Evolutionary conservation across 2,329 filamentous ascomycete species (phyloP).

Genomic region (Fusarium sp.): DNA sequence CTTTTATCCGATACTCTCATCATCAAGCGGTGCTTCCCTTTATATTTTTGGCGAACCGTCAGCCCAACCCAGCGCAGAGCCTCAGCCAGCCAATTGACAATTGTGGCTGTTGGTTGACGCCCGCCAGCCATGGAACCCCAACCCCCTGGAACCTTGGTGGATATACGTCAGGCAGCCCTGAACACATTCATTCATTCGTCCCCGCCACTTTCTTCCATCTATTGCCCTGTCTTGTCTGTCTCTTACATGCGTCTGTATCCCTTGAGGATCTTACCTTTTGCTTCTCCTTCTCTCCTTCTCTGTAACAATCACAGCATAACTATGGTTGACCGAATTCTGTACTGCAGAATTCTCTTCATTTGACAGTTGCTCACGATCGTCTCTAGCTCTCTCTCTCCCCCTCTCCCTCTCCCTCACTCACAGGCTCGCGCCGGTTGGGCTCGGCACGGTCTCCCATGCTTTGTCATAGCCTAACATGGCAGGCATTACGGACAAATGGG

Average conservation of each 20-base stretch:
- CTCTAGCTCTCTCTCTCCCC: neutral
- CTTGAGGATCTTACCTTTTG: neutral
- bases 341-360: neutral
- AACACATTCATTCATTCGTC: neutral
- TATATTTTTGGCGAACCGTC: neutral
- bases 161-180: neutral
- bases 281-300: neutral
- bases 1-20: neutral
- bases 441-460: constrained; percentile 11
- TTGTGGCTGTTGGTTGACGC: neutral
- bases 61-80: neutral
- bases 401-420: neutral
- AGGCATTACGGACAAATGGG: constrained; percentile 27
- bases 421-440: neutral
- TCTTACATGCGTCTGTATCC: neutral
- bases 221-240: neutral
- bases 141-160: neutral
- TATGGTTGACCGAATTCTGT: constrained; percentile 10
- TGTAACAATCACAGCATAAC: neutral
- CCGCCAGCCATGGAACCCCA: neutral
- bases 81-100: neutral
- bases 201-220: neutral
- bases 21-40: too few relatives aligned
- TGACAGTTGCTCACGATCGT: neutral
- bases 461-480: constrained; percentile 20